Percentiles rank a stretch among this genome's conserved stretches.
phyloP scores from a whole-genome alignment of 2,329 filamentous ascomycete genomes.

The Trichoderma arundinaceum region DNA sequence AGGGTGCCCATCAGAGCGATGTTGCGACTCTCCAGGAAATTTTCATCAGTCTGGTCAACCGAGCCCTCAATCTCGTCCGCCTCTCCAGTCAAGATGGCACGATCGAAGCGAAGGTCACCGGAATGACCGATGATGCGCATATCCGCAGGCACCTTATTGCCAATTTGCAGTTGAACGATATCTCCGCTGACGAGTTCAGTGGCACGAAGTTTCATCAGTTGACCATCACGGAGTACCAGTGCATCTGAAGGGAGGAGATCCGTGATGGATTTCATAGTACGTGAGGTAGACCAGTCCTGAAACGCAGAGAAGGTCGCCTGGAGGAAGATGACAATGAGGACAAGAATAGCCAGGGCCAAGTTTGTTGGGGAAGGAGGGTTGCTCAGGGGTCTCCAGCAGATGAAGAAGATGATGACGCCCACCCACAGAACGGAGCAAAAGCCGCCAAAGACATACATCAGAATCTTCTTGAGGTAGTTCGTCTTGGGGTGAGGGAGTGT shows the following conservation, averaged over 20 bases:
- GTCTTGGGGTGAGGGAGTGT: constrained; percentile 49
- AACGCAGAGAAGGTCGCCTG: constrained; percentile 55
- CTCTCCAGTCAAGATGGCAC: constrained; percentile 51
- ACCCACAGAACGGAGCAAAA: constrained; percentile 56
- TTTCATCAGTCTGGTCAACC: constrained; percentile 48
- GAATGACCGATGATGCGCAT: constrained; percentile 51
- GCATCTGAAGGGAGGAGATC: constrained; percentile 53
- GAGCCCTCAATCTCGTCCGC: constrained; percentile 50
- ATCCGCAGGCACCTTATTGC: constrained; percentile 57
- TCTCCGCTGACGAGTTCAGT: constrained; percentile 54
- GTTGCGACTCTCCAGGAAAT: constrained; percentile 52
- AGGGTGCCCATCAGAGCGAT: constrained; percentile 52
- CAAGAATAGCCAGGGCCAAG: constrained; percentile 52
- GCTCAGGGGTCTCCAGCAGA: constrained; percentile 55
- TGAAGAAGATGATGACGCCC: constrained; percentile 54
- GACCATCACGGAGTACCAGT: constrained; percentile 52
- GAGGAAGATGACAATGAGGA: constrained; percentile 54
- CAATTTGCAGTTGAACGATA: constrained; percentile 52
- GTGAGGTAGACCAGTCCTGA: constrained; percentile 54
- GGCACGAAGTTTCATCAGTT: constrained; percentile 48
- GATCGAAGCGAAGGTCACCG: constrained; percentile 51
- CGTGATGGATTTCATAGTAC: constrained; percentile 55
- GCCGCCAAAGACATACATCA: constrained; percentile 53
- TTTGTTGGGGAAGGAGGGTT: constrained; percentile 51
- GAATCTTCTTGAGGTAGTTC: constrained; percentile 50